Evolutionary conservation across 148 eudicot species (phyloP).

Genomic region (Camellia lanceoleosa): DNA sequence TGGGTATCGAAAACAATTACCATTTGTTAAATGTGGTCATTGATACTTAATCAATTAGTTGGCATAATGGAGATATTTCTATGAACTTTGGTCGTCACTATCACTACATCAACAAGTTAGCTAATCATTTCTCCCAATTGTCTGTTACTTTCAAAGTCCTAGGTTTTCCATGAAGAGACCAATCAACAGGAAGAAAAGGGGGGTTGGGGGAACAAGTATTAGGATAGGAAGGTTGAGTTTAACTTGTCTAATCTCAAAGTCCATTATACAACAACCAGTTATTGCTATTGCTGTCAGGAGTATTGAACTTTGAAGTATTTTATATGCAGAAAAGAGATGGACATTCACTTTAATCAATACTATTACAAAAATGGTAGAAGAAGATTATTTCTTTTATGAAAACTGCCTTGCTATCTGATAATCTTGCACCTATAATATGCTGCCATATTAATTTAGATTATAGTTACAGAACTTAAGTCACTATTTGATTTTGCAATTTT

Average conservation of each 20-base stretch:
- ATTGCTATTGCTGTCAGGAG: background rate
- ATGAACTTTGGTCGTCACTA: background rate
- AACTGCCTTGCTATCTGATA: too few relatives aligned
- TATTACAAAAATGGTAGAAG: background rate
- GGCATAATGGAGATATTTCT: background rate
- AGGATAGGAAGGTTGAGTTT: background rate
- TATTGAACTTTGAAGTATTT: background rate
- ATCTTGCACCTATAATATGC: background rate
- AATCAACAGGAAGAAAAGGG: background rate
- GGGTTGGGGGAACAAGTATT: background rate
- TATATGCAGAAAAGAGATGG: background rate
- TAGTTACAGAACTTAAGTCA: background rate
- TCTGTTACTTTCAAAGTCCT: background rate
- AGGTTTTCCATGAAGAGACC: background rate
- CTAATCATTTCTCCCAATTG: background rate
- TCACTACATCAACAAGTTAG: background rate
- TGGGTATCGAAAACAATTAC: too few relatives aligned
- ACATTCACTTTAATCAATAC: background rate
- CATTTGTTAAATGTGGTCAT: too few relatives aligned
- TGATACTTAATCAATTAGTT: background rate
- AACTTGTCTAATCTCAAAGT: background rate
- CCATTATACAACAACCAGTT: background rate
- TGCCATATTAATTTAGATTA: background rate
- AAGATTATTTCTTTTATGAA: background rate
- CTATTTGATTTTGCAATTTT: background rate